phyloP scores from a whole-genome alignment of 2,329 filamentous ascomycete species.

The Teratosphaeriaceae sp. region DNA sequence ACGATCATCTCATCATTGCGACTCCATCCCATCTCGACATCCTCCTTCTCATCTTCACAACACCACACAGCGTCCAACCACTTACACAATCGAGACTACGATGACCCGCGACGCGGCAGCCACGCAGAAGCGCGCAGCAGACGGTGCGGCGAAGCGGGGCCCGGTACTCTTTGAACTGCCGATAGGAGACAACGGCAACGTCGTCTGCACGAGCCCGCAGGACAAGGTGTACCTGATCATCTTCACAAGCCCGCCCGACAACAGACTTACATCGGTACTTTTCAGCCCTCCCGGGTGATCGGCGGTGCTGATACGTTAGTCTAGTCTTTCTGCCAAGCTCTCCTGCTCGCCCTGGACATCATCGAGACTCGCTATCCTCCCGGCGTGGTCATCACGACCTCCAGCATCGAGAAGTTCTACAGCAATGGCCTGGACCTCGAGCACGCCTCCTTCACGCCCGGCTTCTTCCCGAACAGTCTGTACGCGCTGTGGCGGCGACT shows the following conservation, averaged over 20 bases:
- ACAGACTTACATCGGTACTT: conserved; percentile 57
- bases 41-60: too few relatives aligned
- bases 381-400: conserved; percentile 74
- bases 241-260: conserved; percentile 65
- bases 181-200: conserved; percentile 32
- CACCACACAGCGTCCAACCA: too few relatives aligned
- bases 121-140: neutral
- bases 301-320: neutral
- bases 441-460: conserved; percentile 52
- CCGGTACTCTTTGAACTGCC: conserved; percentile 24
- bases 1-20: too few relatives aligned
- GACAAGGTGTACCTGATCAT: conserved; percentile 64
- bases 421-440: conserved; percentile 52
- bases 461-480: conserved; percentile 54
- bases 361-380: conserved; percentile 60
- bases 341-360: conserved; percentile 67
- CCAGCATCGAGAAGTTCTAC: conserved; percentile 70
- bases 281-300: neutral
- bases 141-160: conserved; percentile 1
- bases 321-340: conserved; percentile 55
- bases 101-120: neutral
- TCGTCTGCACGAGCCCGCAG: conserved; percentile 57
- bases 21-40: neutral
- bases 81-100: too few relatives aligned
- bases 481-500: conserved; percentile 61